Base-by-base conservation (phyloP, 495 filamentous ascomycete species). In the Hypoxylon perforatum region DNA sequence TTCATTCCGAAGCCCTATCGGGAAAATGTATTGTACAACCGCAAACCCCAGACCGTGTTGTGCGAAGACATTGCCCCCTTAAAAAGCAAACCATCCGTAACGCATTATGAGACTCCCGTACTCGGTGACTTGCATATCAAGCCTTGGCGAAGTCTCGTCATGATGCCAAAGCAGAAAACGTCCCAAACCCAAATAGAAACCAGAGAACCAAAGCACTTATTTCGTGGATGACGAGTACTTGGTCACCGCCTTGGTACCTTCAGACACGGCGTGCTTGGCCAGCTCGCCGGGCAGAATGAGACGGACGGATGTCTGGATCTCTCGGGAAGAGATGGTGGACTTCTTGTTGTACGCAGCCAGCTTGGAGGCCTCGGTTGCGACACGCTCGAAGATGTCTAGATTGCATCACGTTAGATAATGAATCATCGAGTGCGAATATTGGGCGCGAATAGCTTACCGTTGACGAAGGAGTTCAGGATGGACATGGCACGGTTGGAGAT, bases 321-420 rank as follows among this genome's bases (percentile, higher is more conserved):
- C 95, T 77, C 95, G 90, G 65, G 94, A 97, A 21, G 95, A 98
- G 85, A 99, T 99, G 81, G 95, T 99, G 45, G 94, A 97, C 87
- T 99, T 99, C 91, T 99, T 99, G 90, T 99, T 99, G 87, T 99
- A 99, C 54, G 95, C 96, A 70, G 95, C 95, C 47, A 99, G 88
- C 90, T 99, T 99, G 77, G 93, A 97, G 42, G 95, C 95, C 81
- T 99, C 95, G 56, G 95, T 98, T 49, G 95, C 95, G 71, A 99
- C 95, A 71, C 95, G 96, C 90, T 99, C 95, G 81, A 99, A 99
- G 78, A 99, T 99, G 76, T 99, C 94, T 97, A 64, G n/a, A 22
- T 22, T 28, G 59, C 53, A 47, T 15, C 19, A 39, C 38, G 69
- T 80, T 75, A 78, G 76, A 61, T 61, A 49, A 11, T 2, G 44